Evolutionary conservation across 192 early-diverging fungal species (phyloP), one percentile per base, ranked within the genome.

Genomic region (Coemansia brasiliensis): DNA sequence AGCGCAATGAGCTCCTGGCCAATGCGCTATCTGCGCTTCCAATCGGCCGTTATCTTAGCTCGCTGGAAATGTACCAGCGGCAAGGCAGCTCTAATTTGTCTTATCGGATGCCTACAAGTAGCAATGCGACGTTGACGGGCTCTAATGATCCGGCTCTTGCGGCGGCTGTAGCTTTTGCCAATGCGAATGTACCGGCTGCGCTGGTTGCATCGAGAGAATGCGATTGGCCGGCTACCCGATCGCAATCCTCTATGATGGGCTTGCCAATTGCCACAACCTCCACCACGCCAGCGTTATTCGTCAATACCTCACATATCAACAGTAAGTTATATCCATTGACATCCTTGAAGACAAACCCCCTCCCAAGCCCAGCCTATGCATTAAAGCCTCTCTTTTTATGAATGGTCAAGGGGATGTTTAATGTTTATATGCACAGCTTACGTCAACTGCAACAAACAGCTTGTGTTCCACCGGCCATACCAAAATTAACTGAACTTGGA

Each of bases 281-380:
- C 13, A 76, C 74, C 17, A 69, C 74, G 2, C 74, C 74, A 2
- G 74, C 74, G 18, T 53, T 76, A 24, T 76, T 76, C 59, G 67
- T 76, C 11, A 66, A 46, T 17, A 15, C 55, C 38, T 63, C 66
- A 39, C 24, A 63, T 12, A 22, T 50, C 4, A 16, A 29, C 49
- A 63, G 72, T 75, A 68, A 75, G 57, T 50, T 13, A 25, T 29
- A 6, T n/a, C n/a, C n/a, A n/a, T n/a, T n/a, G n/a, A n/a, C n/a
- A n/a, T n/a, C n/a, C n/a, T n/a, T n/a, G n/a, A n/a, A n/a, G n/a
- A n/a, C n/a, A n/a, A n/a, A n/a, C n/a, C n/a, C n/a, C n/a, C n/a
- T n/a, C n/a, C n/a, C n/a, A n/a, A n/a, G 27, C 27, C 27, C 27
- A 4, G 3, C 27, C 6, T 29, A 29, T 29, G 27, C 27, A 29